Base-by-base conservation (phyloP, 1,284 basidiomycete genomes). In the Porogramme epimiltina region DNA sequence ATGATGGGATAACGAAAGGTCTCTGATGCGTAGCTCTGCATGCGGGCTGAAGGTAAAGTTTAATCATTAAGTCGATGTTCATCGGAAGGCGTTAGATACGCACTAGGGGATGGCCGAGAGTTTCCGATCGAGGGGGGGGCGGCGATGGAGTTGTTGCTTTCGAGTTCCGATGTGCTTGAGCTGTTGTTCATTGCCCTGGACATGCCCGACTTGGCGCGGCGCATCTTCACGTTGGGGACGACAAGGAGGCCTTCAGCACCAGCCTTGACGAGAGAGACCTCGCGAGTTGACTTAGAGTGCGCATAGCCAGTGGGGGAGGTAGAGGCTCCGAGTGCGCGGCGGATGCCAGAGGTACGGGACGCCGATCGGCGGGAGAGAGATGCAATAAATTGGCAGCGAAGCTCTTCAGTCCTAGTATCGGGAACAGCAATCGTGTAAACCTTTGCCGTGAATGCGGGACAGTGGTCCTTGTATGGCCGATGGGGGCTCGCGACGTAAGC, bases 21-120 rank as follows among this genome's bases (percentile, higher is more conserved):
- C 58, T 84, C 81, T 58, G 87, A 85, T 13, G 60, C 53, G 60
- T 87, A 87, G 2, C 84, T 87, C 84, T 83, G 85, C 1, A 85
- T 82, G 18, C 83, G 83, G 11, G 73, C 86, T 83, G 45, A 19
- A 19, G 45, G 31, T 62, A 28, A 64, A n/a, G n/a, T n/a, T n/a
- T n/a, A n/a, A n/a, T n/a, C n/a, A n/a, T 54, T 51, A 45, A 16
- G 55, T 13, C 11, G 8, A 5, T 13, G 19, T 33, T 49, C n/a
- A n/a, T n/a, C n/a, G 28, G 55, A 38, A 38, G 25, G 13, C 20
- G 2, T 39, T 20, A n/a, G 15, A 37, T 8, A 22, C 6, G 33
- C 63, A 72, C 55, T 55, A 71, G 74, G 69, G 52, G 70, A 67
- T 4, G 51, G 45, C 47, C 44, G 47, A 60, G 23, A 56, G 58